These are phyloP conservation scores for Agrocybe praecox DNA, from an alignment of 768 basidiomycete genomes.

Conservation along the genomic window DNA sequence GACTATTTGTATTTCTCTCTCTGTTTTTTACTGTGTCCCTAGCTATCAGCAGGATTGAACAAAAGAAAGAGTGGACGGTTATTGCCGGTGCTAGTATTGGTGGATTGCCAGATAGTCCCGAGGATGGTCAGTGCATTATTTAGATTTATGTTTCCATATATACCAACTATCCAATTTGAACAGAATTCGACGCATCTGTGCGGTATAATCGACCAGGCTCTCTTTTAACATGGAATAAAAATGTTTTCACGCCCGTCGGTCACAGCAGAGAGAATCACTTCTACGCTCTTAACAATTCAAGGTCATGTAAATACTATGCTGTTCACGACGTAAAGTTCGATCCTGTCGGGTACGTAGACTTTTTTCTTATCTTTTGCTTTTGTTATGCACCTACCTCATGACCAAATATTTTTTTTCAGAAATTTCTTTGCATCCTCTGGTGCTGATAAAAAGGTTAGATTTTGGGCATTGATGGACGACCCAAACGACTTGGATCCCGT, in stretches of 20 bases:
- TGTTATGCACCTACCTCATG: background rate
- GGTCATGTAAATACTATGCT: conserved; percentile 47
- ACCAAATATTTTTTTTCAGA: conserved; percentile 25
- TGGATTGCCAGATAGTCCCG: conserved; percentile 40
- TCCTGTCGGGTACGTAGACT: conserved; percentile 42
- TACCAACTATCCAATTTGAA: background rate
- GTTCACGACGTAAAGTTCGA: conserved; percentile 60
- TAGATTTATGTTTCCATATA: conserved; percentile 6
- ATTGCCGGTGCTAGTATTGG: conserved; percentile 49
- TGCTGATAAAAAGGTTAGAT: conserved; percentile 40
- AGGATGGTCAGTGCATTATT: conserved; percentile 21
- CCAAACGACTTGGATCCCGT: conserved; percentile 1
- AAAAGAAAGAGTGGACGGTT: conserved; percentile 41
- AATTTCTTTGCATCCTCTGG: conserved; percentile 49
- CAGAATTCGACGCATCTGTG: conserved; percentile 25
- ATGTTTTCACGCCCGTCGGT: conserved; percentile 13
- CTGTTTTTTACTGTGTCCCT: background rate
- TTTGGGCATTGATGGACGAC: conserved; percentile 40
- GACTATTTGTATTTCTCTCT: background rate
- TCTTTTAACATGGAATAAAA: conserved; percentile 39
- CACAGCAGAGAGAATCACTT: conserved; percentile 7
- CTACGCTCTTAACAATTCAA: conserved; percentile 14
- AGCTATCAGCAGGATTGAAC: conserved; percentile 56
- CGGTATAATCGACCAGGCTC: conserved; percentile 52
- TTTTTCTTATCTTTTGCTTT: too few relatives aligned